phyloP scores from a whole-genome alignment of 306 rosid genomes.

The peach (Prunus persica) region Prunus_persica_NCBIv2 NC_034016.1:4755501-4756000 shows the following conservation, averaged over 20 bases:
- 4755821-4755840: slow-evolving; percentile 75
- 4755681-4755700: slow-evolving; percentile 87
- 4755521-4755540: slow-evolving; percentile 91
- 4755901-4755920: no score
- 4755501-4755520: slow-evolving; percentile 96
- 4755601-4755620: slow-evolving; percentile 72
- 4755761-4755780: slow-evolving; percentile 81
- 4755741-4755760: slow-evolving; percentile 87
- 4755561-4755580: slow-evolving; percentile 77
- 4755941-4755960: no score
- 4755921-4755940: no score
- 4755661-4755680: slow-evolving; percentile 79
- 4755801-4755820: slow-evolving; percentile 85
- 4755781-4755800: slow-evolving; percentile 75
- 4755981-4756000: no score
- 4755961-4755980: no score
- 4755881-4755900: no score
- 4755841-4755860: no score
- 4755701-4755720: slow-evolving; percentile 97
- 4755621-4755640: slow-evolving; percentile 88
- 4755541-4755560: slow-evolving; percentile 86
- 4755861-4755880: no score
- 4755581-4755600: slow-evolving; percentile 94
- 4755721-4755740: slow-evolving; percentile 64
- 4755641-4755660: slow-evolving; percentile 83